A percentile compares a stretch with the other conserved stretches of the same genome.
phyloP scores from a whole-genome alignment of 129 eudicot species.

The Dittrichia graveolens region DNA sequence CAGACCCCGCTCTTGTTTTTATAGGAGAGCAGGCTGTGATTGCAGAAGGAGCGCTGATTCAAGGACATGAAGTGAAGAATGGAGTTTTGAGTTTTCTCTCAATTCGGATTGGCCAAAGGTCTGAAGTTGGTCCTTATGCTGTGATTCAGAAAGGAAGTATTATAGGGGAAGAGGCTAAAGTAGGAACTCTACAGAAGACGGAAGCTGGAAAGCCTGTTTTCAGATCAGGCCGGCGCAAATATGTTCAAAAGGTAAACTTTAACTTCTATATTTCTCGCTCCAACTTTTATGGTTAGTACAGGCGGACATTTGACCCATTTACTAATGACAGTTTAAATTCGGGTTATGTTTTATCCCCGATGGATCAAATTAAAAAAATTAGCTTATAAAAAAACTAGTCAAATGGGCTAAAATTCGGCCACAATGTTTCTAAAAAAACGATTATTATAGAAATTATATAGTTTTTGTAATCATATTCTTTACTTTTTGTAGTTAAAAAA shows the following conservation, averaged over 20 bases:
- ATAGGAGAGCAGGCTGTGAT: conserved; percentile 71
- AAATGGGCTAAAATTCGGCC: background rate
- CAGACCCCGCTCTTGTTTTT: conserved; percentile 81
- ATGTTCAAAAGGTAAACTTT: conserved; percentile 41
- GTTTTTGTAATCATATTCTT: background rate
- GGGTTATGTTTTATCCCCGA: background rate
- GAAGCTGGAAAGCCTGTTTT: conserved; percentile 53
- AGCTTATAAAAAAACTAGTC: background rate
- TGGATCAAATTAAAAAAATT: conserved; percentile 3
- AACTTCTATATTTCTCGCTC: background rate
- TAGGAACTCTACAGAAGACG: conserved; percentile 59
- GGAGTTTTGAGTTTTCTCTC: conserved; percentile 76
- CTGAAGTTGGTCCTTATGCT: conserved; percentile 74
- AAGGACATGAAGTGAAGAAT: conserved; percentile 78
- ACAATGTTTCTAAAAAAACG: background rate
- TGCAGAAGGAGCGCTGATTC: conserved; percentile 79
- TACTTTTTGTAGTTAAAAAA: too few species aligned
- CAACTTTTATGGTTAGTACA: background rate
- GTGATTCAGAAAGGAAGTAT: conserved; percentile 75
- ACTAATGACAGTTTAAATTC: background rate
- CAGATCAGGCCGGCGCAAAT: conserved; percentile 38
- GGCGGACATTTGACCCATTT: background rate
- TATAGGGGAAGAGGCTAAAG: conserved; percentile 59
- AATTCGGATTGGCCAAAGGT: conserved; percentile 65
- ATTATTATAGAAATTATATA: background rate